Base-by-base conservation (phyloP, 768 basidiomycete genomes). In the Leucogyrophana mollusca region DNA sequence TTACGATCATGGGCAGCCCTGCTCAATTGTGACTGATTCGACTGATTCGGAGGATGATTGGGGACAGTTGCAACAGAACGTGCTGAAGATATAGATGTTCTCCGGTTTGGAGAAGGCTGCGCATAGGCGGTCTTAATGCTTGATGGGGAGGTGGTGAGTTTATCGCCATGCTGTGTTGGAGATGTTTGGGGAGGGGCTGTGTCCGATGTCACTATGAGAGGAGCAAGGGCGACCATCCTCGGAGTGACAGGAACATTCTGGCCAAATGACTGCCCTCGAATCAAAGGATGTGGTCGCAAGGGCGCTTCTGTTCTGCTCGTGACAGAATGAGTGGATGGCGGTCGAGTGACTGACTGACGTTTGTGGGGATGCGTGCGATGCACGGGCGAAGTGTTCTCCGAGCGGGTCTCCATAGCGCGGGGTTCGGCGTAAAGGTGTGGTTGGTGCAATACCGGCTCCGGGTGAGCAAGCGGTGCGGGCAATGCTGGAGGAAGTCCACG, bases 281-380 rank as follows among this genome's bases (percentile, higher is more conserved):
- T 88, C 42, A 90, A 73, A 6, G 87, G 88, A 58, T 90, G 88
- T 1, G 85, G 86, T 13, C 84, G 83, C 40, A 85, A 52, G 5
- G 57, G 68, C 1, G 47, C 51, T 20, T 75, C 69, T 3, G 66
- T 59, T 48, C 55, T 57, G 37, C 67, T 67, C 32, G 67, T 59
- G n/a, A 75, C 60, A 13, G 85, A 86, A 56, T 85, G 79, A 24
- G 66, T 78, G 4, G 86, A 87, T 9, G 83, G 73, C 7, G 85
- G 83, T 14, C 86, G 79, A 5, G 80, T 76, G 50, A 66, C 56
- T 18, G 72, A 66, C 30, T 69, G 60, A 33, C 71, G 78, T 47
- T 71, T 77, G 47, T 62, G 46, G 16, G 62, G 73, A 46, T 64
- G 61, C 33, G 65, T 65, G 52, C 61, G 66, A 58, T 68, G 63